Conservation (phyloP, 2,329 filamentous ascomycete genomes). For the Trichoderma sp. region DNA sequence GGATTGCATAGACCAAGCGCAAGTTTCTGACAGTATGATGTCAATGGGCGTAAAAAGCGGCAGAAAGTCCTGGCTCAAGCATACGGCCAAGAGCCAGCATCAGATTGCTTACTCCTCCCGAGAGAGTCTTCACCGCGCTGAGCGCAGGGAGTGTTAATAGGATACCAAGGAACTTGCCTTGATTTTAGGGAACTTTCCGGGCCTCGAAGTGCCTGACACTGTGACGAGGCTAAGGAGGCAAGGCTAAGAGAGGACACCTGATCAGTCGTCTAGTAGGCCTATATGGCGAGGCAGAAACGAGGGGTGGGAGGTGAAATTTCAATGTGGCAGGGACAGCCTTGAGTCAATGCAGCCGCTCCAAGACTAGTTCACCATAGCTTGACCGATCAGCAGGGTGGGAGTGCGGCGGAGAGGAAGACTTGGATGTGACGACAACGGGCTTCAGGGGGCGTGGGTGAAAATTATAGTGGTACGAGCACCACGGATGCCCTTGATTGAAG, state of each 20-base stretch:
- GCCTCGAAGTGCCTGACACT: not conserved
- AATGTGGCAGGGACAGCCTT: conserved; percentile 10
- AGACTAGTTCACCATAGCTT: not conserved
- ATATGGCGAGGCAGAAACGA: not conserved
- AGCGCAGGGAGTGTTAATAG: not conserved
- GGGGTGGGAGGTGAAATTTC: not conserved
- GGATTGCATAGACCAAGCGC: not conserved
- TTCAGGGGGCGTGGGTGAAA: not conserved
- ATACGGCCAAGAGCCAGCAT: not conserved
- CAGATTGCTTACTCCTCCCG: not conserved
- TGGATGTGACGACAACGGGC: not conserved
- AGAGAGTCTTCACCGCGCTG: not conserved
- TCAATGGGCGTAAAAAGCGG: not conserved
- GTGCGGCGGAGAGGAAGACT: not conserved
- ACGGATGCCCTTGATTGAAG: not conserved
- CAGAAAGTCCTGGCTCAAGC: not conserved
- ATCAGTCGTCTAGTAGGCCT: not conserved
- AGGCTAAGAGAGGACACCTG: conserved; percentile 12
- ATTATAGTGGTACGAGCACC: not conserved
- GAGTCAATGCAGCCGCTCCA: conserved; percentile 6
- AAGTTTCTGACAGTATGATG: not conserved
- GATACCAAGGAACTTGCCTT: not conserved
- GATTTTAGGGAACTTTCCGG: not conserved
- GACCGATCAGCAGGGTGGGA: not conserved
- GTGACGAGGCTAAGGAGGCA: conserved; percentile 11